phyloP scores from a whole-genome alignment of 495 filamentous ascomycete genomes.

The Amphirosellinia nigrospora region DNA sequence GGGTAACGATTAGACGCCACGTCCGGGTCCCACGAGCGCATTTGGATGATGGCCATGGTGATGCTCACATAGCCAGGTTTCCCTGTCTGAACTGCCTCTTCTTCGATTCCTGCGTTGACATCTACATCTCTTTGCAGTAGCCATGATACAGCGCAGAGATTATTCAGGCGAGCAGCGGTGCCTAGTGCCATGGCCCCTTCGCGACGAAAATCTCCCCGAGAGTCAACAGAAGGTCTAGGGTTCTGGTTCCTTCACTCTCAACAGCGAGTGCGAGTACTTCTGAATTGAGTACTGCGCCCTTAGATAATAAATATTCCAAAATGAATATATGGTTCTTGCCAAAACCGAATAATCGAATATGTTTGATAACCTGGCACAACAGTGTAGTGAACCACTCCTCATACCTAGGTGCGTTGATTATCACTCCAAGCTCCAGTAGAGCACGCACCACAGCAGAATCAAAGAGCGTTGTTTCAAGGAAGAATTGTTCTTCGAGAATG shows the following conservation, averaged over 20 bases:
- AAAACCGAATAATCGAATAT: not conserved
- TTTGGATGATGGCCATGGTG: too few relatives aligned
- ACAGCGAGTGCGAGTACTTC: constrained; percentile 17
- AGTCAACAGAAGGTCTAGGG: constrained; percentile 3
- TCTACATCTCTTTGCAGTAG: constrained; percentile 29
- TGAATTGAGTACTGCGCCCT: not conserved
- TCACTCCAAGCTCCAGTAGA: not conserved
- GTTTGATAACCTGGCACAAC: not conserved
- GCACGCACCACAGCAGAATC: not conserved
- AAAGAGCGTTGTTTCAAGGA: not conserved
- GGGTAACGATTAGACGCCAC: not conserved
- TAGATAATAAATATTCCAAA: not conserved
- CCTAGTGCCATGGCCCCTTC: constrained; percentile 23
- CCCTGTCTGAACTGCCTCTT: too few relatives aligned
- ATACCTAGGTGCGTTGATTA: not conserved
- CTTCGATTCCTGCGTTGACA: constrained; percentile 26
- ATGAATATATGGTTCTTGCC: not conserved
- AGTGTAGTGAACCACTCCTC: not conserved
- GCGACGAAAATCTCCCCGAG: constrained; percentile 13
- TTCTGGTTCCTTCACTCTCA: not conserved
- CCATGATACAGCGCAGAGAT: constrained; percentile 29
- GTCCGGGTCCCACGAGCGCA: not conserved
- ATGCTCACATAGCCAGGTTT: not conserved
- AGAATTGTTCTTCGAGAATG: not conserved
- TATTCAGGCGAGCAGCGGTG: constrained; percentile 25